Evolutionary conservation across 768 basidiomycete species (phyloP), one percentile per base, ranked within the genome.

Genomic region (Leccinum subtestaceum): DNA sequence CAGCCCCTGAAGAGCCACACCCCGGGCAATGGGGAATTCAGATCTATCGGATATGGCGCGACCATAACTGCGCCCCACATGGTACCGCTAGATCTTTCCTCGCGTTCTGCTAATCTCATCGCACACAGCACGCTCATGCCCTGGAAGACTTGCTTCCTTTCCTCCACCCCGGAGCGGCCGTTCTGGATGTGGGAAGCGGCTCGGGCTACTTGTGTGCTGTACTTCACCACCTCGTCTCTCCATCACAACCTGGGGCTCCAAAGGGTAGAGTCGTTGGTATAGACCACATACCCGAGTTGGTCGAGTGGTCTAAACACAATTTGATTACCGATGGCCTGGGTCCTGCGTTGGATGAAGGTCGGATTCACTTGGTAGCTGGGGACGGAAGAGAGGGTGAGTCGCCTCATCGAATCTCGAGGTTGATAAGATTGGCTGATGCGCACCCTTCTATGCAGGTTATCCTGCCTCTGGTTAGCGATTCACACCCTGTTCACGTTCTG

Each of bases 21-120:
- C 6, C 15, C 36, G 15, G n/a, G 15, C 9, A 38, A 38, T 38
- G 13, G 31, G 48, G 23, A 12, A 60, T 60, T 36, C 65, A 91
- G 90, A 70, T 60, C 79, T 17, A 94, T 95, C 53, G 89, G 91
- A 2, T 82, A 89, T 67, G 87, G 85, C 12, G 95, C 95, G 13
- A 99, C 96, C 0, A 98, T 99, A 61, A 93, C 90, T 40, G 96
- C 96, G 0, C 96, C 96, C 1, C 96, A 99, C 70, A 98, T 98
- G 95, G 90, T 88, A 54, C 69, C 67, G 45, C 31, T 6, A 10
- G 17, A 31, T 27, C 21, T n/a, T 49, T 48, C 49, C 49, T 48
- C 49, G 27, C 12, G 32, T 34, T 34, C 32, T 34, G 12, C 32
- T 13, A 5, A 34, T 5, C 43, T 45, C 53, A 48, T 29, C 17